phyloP scores from a whole-genome alignment of 768 basidiomycete species.

The Auricularia auricula-judae region DNA sequence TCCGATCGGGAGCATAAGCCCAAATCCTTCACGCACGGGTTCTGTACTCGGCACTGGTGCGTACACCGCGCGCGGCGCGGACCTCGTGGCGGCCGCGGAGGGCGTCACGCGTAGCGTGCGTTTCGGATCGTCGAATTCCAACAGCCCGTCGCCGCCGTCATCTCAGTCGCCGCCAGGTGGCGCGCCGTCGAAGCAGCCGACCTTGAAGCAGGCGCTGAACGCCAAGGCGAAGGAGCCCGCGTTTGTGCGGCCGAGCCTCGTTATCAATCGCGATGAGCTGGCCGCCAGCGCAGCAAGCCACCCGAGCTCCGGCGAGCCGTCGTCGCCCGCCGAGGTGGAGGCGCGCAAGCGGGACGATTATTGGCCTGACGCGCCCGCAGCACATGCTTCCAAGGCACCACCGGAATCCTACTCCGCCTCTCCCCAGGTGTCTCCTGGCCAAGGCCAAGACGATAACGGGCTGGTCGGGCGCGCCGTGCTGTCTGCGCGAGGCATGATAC shows the following conservation, averaged over 20 bases:
- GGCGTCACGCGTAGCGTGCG: background rate
- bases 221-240: background rate
- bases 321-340: background rate
- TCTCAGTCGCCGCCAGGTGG: background rate
- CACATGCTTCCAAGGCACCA: background rate
- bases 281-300: background rate
- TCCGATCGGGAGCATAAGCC: background rate
- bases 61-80: background rate
- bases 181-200: background rate
- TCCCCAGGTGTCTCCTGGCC: background rate
- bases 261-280: background rate
- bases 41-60: background rate
- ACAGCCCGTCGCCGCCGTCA: background rate
- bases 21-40: background rate
- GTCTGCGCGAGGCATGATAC: background rate
- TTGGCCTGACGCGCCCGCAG: background rate
- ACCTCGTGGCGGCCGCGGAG: background rate
- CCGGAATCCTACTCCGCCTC: background rate
- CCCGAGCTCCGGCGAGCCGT: background rate
- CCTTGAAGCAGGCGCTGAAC: background rate
- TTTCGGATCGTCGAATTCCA: background rate
- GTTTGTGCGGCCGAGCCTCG: slow-evolving; percentile 1
- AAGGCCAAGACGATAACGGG: background rate
- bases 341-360: background rate
- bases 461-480: background rate